Evolutionary conservation across 805 yeast genomes (phyloP), one percentile per base, ranked within the genome.

Genomic region (Cyberlindnera galapagoensis): DNA sequence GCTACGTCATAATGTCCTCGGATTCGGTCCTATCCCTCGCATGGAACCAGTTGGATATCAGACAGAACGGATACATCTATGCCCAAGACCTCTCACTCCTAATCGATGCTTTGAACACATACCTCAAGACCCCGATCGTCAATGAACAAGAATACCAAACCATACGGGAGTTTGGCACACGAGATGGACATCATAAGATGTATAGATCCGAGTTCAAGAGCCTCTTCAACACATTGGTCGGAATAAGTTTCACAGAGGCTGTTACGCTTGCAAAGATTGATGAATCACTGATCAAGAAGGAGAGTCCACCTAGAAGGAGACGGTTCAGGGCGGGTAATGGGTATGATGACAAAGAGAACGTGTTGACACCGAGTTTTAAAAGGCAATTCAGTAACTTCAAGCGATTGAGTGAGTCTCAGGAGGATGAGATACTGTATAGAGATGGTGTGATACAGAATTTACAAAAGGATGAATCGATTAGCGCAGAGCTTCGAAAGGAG

Each of bases 161-260:
- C 8, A 31, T 59, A 9, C 47, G 38, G 12, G 47, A 52, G n/a
- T 60, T 52, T 36, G 44, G 55, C 9, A 47, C 40, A 13, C 54
- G 51, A 6, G 50, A 58, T 18, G 47, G 49, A n/a, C 44, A 46
- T 26, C 43, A 44, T 25, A 54, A 56, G 29, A 45, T 62, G 1
- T 47, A 51, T 31, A 60, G 52, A 35, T 44, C 51, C 8, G 62
- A 59, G 13, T 56, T 59, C 43, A 38, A 44, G 19, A 40, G 48
- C 12, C 35, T 58, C 14, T 59, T 60, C 30, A 45, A 45, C 17
- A 51, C 56, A 6, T 37, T 62, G 15, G 36, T 56, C 7, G 64
- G 65, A 4, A 40, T 46, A n/a, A 44, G 54, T 2, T 57, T 57
- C 33, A 42, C 36, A n/a, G 47, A 45, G 13, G 56, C 57, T 0